Conservation (phyloP, 139 green algal genomes). For the Coccomyxa sp. region DNA sequence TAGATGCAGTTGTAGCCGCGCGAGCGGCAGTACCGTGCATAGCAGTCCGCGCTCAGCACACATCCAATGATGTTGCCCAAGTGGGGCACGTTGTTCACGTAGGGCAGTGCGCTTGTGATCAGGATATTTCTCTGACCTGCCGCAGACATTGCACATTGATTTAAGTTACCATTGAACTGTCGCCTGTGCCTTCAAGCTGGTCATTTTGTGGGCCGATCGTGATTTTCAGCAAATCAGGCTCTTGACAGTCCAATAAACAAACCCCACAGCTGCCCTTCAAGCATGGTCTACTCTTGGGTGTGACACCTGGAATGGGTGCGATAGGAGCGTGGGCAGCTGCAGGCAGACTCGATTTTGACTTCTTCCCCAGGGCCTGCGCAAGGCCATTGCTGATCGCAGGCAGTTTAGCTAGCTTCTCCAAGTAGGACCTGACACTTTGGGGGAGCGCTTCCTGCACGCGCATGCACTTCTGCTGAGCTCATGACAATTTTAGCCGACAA, state of each 20-base stretch:
- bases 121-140: constrained; percentile 55
- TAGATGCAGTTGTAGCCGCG: constrained; percentile 90
- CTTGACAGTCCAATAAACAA: no score
- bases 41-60: constrained; percentile 91
- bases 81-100: constrained; percentile 99
- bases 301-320: no score
- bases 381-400: constrained; percentile 9
- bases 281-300: no score
- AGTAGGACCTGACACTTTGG: background rate
- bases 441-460: background rate
- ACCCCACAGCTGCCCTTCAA: no score
- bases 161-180: background rate
- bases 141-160: background rate
- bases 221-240: no score
- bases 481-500: background rate
- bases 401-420: constrained; percentile 4
- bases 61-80: constrained; percentile 99
- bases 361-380: constrained; percentile 9
- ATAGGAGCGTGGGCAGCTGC: no score
- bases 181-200: background rate
- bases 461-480: background rate
- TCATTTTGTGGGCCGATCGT: no score
- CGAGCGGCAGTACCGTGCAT: constrained; percentile 83
- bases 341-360: background rate
- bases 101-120: constrained; percentile 93